Evolutionary conservation across 164 flowering plant species (phyloP).

Genomic region (Chimonanthus praecox): DNA sequence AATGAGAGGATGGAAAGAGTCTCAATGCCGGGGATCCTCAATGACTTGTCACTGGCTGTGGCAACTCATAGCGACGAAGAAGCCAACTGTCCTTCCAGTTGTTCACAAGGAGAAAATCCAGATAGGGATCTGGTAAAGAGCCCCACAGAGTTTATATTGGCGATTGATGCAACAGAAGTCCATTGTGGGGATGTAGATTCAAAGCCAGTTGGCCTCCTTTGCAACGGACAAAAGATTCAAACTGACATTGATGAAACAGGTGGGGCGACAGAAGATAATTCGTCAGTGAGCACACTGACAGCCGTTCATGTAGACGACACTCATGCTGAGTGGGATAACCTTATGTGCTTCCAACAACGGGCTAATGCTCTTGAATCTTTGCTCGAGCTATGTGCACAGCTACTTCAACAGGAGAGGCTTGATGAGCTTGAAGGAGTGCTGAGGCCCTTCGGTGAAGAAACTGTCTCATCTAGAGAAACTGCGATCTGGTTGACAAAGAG

Average conservation of each 20-base stretch:
- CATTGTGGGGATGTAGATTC: conserved; percentile 19
- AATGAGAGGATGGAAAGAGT: conserved; percentile 6
- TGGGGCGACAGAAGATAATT: conserved; percentile 20
- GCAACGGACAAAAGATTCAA: conserved; percentile 17
- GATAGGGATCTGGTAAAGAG: conserved; percentile 7
- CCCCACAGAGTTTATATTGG: conserved; percentile 17
- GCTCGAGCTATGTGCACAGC: conserved; percentile 83
- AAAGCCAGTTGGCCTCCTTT: conserved; percentile 10
- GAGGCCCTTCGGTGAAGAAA: conserved; percentile 70
- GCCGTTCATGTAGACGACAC: conserved; percentile 24
- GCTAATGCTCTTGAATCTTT: conserved; percentile 85
- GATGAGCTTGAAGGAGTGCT: conserved; percentile 80
- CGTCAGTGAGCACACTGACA: conserved; percentile 31
- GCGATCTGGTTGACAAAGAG: conserved; percentile 89
- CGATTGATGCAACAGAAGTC: conserved; percentile 16
- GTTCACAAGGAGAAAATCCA: conserved; percentile 10
- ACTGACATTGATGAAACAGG: conserved; percentile 13
- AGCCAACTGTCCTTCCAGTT: conserved; percentile 6
- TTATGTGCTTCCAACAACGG: conserved; percentile 43
- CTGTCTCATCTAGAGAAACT: conserved; percentile 78
- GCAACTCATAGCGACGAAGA: conserved; percentile 12
- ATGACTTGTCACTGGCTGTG: conserved; percentile 19
- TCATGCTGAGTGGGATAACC: conserved; percentile 32
- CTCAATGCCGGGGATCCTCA: conserved; percentile 7
- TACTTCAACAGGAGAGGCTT: conserved; percentile 62